Percentiles rank a stretch among this genome's conserved stretches.
Conservation (phyloP, 768 basidiomycete genomes). For the Termitomyces titanicus region DNA sequence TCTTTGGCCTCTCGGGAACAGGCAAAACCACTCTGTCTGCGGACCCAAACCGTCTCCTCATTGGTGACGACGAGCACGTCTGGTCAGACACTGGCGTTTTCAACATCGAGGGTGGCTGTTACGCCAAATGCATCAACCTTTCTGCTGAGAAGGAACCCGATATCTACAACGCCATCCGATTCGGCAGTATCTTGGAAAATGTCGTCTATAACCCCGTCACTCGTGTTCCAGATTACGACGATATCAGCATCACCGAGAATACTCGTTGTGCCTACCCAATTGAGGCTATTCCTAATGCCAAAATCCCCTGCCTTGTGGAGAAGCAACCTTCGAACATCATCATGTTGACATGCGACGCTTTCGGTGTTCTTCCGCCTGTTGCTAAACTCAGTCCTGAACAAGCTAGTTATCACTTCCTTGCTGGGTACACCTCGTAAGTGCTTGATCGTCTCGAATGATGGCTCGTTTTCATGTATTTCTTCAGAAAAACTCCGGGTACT, state of each 20-base stretch:
- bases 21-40: conserved; percentile 99
- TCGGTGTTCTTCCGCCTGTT: conserved; percentile 96
- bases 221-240: conserved; percentile 91
- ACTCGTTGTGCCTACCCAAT: conserved; percentile 99
- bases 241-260: conserved; percentile 96
- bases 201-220: conserved; percentile 90
- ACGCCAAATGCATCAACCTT: conserved; percentile 97
- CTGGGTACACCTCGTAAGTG: conserved; percentile 89
- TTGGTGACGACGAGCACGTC: conserved; percentile 99
- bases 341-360: conserved; percentile 97
- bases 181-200: conserved; percentile 97
- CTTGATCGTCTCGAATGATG: not conserved
- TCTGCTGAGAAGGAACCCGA: conserved; percentile 98
- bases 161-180: conserved; percentile 92
- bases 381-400: conserved; percentile 90
- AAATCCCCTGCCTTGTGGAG: conserved; percentile 87
- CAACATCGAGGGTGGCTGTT: conserved; percentile 99
- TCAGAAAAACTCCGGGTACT: conserved; percentile 94
- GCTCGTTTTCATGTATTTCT: conserved; percentile 15
- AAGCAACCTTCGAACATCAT: conserved; percentile 92
- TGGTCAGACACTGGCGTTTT: conserved; percentile 99
- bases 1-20: conserved; percentile 98
- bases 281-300: conserved; percentile 93
- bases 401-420: conserved; percentile 96
- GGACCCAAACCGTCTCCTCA: conserved; percentile 89